Percentiles rank a stretch among this genome's conserved stretches.
Conservation (phyloP, 2,329 filamentous ascomycete species). For the Fusarium fracticaudum region DNA sequence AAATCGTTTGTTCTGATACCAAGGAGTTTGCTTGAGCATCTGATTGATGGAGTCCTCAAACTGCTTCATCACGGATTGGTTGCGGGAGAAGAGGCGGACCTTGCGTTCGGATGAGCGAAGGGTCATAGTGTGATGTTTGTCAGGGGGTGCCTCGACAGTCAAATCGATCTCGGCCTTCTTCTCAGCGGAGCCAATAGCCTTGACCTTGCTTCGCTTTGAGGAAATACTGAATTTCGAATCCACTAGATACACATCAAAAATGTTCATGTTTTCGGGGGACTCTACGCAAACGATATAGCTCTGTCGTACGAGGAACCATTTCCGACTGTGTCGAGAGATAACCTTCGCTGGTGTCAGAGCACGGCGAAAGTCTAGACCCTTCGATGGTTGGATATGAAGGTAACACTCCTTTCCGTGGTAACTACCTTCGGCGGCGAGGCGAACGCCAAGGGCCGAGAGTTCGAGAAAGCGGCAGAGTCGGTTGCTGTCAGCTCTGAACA, state of each 20-base stretch:
- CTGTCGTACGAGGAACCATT: conserved; percentile 98
- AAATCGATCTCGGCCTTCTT: conserved; percentile 62
- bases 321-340: conserved; percentile 84
- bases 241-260: conserved; percentile 98
- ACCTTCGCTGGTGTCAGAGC: conserved; percentile 82
- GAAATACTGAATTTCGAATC: conserved; percentile 87
- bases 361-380: conserved; percentile 86
- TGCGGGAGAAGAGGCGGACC: conserved; percentile 88
- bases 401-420: conserved; percentile 98
- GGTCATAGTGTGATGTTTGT: conserved; percentile 84
- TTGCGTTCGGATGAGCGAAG: conserved; percentile 93
- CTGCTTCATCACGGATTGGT: conserved; percentile 87
- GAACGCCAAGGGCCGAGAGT: conserved; percentile 90
- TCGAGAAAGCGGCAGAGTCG: conserved; percentile 95
- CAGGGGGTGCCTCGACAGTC: conserved; percentile 48
- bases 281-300: conserved; percentile 99
- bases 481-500: conserved; percentile 96
- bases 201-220: conserved; percentile 71
- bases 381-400: conserved; percentile 89
- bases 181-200: conserved; percentile 65
- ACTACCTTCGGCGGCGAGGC: conserved; percentile 92
- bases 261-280: conserved; percentile 97
- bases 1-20: conserved; percentile 86
- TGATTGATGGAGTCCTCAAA: conserved; percentile 92
- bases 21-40: conserved; percentile 85